Conservation (phyloP, 805 yeast genomes). For the Maudiozyma serrabonitensis region DNA sequence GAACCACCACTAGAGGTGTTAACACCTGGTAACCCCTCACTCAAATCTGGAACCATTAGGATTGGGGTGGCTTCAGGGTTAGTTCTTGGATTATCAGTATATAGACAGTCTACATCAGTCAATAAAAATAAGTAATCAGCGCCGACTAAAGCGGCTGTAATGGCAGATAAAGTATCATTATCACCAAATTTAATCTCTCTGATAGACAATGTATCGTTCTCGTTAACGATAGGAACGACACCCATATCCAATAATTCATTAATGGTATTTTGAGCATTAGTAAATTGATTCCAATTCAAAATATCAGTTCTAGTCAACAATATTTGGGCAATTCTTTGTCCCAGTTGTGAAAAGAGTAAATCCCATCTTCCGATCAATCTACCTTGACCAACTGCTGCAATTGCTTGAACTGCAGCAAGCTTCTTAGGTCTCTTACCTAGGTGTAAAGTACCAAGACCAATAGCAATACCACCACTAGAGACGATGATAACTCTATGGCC, state of each 20-base stretch:
- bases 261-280: slow-evolving; percentile 86
- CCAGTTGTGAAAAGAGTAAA: slow-evolving; percentile 69
- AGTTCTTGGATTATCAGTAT: slow-evolving; percentile 82
- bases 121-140: slow-evolving; percentile 86
- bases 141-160: slow-evolving; percentile 88
- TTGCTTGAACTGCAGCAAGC: slow-evolving; percentile 76
- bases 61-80: slow-evolving; percentile 83
- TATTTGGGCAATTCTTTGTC: slow-evolving; percentile 87
- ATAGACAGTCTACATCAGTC: slow-evolving; percentile 94
- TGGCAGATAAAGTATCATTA: slow-evolving; percentile 91
- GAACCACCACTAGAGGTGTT: slow-evolving; percentile 76
- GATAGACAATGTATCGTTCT: slow-evolving; percentile 89
- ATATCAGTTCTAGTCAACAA: slow-evolving; percentile 89
- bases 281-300: slow-evolving; percentile 79
- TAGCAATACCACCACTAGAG: slow-evolving; percentile 94
- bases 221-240: slow-evolving; percentile 92
- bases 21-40: slow-evolving; percentile 50
- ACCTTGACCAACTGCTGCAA: slow-evolving; percentile 96
- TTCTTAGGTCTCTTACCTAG: slow-evolving; percentile 61
- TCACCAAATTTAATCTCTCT: slow-evolving; percentile 97
- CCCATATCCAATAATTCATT: slow-evolving; percentile 76
- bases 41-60: slow-evolving; percentile 65
- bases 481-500: slow-evolving; percentile 87
- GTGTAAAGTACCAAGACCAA: slow-evolving; percentile 74
- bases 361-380: slow-evolving; percentile 89